Evolutionary conservation across 2,329 filamentous ascomycete species (phyloP).

Genomic region (Chaetomium olivaceum): DNA sequence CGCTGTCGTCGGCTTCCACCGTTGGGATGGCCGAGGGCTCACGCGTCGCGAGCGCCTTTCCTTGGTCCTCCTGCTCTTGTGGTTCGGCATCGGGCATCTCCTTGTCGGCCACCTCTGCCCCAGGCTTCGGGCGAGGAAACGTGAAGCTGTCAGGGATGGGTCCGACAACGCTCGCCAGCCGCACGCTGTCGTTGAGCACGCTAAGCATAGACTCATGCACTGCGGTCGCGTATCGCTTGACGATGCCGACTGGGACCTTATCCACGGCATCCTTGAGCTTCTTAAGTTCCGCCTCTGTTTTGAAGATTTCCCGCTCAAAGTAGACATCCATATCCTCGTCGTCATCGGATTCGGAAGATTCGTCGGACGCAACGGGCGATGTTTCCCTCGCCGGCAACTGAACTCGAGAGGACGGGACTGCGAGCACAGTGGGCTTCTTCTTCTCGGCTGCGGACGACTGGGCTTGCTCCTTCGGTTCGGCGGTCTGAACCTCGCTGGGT

Average conservation of each 20-base stretch:
- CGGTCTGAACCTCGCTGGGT: conserved; percentile 11
- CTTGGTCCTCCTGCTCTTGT: conserved; percentile 8
- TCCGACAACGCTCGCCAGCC: conserved; percentile 47
- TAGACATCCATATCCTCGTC: conserved; percentile 61
- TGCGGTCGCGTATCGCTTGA: conserved; percentile 49
- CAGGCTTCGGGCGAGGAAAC: conserved; percentile 31
- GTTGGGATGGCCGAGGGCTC: conserved; percentile 29
- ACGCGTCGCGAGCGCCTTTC: conserved; percentile 10
- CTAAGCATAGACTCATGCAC: conserved; percentile 52
- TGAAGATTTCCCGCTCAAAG: conserved; percentile 54
- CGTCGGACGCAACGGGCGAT: conserved; percentile 34
- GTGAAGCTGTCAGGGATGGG: conserved; percentile 41
- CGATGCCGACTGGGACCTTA: conserved; percentile 44
- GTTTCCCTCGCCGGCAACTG: conserved; percentile 26
- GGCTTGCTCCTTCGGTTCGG: conserved; percentile 28
- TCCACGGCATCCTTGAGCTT: conserved; percentile 46
- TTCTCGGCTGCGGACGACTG: conserved; percentile 21
- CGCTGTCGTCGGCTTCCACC: conserved; percentile 26
- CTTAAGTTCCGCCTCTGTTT: conserved; percentile 52
- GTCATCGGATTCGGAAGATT: conserved; percentile 55
- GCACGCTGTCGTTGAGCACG: conserved; percentile 49
- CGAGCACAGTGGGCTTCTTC: conserved; percentile 28
- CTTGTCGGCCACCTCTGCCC: conserved; percentile 2
- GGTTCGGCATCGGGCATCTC: conserved; percentile 18
- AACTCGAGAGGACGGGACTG: conserved; percentile 21